Percentiles rank a stretch among this genome's conserved stretches.
Conservation (phyloP, 2,329 filamentous ascomycete species). For the Arthrinium phaeospermum region DNA sequence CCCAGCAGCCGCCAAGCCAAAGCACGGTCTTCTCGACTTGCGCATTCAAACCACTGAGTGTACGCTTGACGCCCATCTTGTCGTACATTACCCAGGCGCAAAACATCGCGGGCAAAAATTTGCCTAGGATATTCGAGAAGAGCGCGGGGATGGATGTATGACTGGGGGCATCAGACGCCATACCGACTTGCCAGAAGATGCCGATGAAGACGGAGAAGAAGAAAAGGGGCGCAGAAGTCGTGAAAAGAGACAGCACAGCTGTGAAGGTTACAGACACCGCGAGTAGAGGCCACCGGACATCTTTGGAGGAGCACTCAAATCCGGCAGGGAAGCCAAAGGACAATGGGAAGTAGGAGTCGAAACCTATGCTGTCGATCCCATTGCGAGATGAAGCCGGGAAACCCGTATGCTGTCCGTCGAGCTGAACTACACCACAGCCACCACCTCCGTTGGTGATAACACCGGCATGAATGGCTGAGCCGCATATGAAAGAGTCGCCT, state of each 20-base stretch:
- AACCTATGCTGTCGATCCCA: conserved; percentile 77
- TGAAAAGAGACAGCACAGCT: conserved; percentile 79
- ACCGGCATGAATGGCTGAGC: conserved; percentile 82
- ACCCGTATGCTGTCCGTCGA: conserved; percentile 70
- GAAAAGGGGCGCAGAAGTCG: conserved; percentile 77
- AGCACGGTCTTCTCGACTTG: conserved; percentile 90
- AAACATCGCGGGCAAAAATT: conserved; percentile 86
- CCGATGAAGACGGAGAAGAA: conserved; percentile 84
- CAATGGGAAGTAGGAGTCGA: conserved; percentile 88
- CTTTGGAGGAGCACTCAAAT: conserved; percentile 71
- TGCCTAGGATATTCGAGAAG: conserved; percentile 78
- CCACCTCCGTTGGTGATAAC: conserved; percentile 73
- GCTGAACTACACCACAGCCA: conserved; percentile 80
- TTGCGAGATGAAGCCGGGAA: conserved; percentile 71
- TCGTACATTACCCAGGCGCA: conserved; percentile 86
- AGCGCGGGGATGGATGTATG: conserved; percentile 71
- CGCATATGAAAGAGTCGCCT: conserved; percentile 88
- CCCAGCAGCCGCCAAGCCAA: conserved; percentile 90
- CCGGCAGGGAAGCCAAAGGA: conserved; percentile 77
- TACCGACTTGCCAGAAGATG: conserved; percentile 86
- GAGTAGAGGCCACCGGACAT: conserved; percentile 84
- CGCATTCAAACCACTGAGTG: conserved; percentile 74
- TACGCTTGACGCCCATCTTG: conserved; percentile 77
- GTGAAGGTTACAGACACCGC: conserved; percentile 83
- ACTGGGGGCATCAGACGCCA: conserved; percentile 85